Evolutionary conservation across 139 green algal species (phyloP).

Genomic region (Ostreobium quekettii): DNA sequence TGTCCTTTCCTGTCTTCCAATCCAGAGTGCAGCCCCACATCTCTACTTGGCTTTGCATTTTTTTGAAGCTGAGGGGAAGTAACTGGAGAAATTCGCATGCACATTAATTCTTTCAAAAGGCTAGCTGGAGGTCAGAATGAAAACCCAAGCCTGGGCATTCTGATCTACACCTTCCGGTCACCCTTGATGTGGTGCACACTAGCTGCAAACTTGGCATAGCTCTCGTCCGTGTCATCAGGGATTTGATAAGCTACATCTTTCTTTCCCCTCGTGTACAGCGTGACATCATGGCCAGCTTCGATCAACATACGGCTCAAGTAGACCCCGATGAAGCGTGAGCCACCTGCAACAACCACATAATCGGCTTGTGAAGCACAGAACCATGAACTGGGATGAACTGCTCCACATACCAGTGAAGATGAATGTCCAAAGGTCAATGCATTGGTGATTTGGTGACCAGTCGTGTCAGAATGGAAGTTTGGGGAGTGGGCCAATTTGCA

Average conservation of each 20-base stretch:
- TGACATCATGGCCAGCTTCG: conserved; percentile 82
- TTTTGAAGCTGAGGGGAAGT: too few species aligned
- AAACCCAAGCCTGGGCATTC: too few species aligned
- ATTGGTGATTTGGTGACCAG: not conserved
- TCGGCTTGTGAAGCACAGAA: not conserved
- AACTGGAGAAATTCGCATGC: too few species aligned
- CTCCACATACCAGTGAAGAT: not conserved
- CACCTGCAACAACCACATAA: conserved; percentile 40
- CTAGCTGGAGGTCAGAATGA: too few species aligned
- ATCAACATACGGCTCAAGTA: conserved; percentile 89
- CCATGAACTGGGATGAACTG: not conserved
- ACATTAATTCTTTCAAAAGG: too few species aligned
- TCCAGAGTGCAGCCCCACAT: too few species aligned
- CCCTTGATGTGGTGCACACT: conserved; percentile 83
- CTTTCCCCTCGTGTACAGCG: conserved; percentile 91
- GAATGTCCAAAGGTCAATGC: not conserved
- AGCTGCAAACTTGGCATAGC: conserved; percentile 58
- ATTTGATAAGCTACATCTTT: conserved; percentile 73
- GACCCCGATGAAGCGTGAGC: conserved; percentile 93
- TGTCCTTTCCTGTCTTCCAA: too few species aligned
- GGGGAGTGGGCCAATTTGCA: not conserved
- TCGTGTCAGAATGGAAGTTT: not conserved
- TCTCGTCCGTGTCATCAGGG: conserved; percentile 76
- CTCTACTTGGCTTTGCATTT: too few species aligned
- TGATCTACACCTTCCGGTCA: conserved; percentile 65